These are phyloP conservation scores for Boeremia lycopersici DNA, from an alignment of 2,329 filamentous ascomycete genomes.

Conservation along the genomic window DNA sequence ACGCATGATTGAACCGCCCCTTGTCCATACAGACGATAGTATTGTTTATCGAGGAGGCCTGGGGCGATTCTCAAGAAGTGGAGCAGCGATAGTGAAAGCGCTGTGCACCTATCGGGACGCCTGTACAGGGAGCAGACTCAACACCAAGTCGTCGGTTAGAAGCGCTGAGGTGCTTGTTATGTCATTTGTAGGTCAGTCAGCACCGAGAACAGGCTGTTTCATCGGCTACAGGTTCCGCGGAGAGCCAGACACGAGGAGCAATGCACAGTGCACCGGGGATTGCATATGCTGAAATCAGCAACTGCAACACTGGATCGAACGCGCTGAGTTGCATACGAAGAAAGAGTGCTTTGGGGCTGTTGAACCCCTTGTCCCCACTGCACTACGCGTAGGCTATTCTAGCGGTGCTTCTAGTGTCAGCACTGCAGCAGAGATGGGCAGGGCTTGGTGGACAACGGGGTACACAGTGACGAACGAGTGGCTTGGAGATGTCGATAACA, in stretches of 20 bases:
- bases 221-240: background rate
- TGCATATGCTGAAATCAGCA: background rate
- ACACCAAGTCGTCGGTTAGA: slow-evolving; percentile 12
- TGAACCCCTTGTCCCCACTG: slow-evolving; percentile 16
- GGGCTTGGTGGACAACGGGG: background rate
- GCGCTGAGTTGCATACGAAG: slow-evolving; percentile 1
- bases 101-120: background rate
- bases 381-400: slow-evolving; percentile 4
- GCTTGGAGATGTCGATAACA: background rate
- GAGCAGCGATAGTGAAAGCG: background rate
- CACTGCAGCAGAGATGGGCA: slow-evolving; percentile 4
- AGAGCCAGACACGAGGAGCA: slow-evolving; percentile 2
- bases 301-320: slow-evolving; percentile 1
- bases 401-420: slow-evolving; percentile 9
- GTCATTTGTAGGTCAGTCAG: slow-evolving; percentile 4
- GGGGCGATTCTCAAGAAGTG: background rate
- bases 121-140: slow-evolving; percentile 4
- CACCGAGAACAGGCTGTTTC: background rate
- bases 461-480: background rate
- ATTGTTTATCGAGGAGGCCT: background rate
- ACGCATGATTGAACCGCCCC: background rate
- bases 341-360: slow-evolving; percentile 3
- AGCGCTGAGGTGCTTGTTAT: background rate
- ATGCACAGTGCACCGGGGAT: slow-evolving; percentile 1
- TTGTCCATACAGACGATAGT: background rate